Conservation (phyloP, 345 rosid genomes). For the Linum usitatissimum region DNA sequence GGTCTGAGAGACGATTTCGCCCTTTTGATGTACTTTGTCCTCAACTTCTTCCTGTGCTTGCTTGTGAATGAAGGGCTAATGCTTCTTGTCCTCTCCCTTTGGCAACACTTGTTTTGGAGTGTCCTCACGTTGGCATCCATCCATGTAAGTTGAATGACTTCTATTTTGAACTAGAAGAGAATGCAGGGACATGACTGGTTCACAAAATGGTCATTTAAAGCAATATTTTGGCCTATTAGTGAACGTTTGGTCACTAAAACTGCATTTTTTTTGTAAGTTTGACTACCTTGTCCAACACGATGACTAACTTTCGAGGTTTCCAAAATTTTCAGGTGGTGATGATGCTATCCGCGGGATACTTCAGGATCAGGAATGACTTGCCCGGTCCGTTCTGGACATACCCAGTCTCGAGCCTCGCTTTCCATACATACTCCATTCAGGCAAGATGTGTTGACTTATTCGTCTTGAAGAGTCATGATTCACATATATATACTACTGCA, state of each 20-base stretch:
- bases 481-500: too few species aligned
- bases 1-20: constrained; percentile 83
- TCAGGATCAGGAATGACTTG: constrained; percentile 70
- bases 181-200: too few species aligned
- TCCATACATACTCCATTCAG: constrained; percentile 81
- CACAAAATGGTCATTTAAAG: too few species aligned
- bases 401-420: constrained; percentile 79
- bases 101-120: constrained; percentile 74
- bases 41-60: constrained; percentile 87
- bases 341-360: constrained; percentile 97
- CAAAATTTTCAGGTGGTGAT: constrained; percentile 58
- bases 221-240: too few species aligned
- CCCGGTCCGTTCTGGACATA: constrained; percentile 80
- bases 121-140: constrained; percentile 44
- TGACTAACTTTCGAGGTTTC: constrained; percentile 18
- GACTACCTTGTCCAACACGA: constrained; percentile 63
- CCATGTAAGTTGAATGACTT: constrained; percentile 44
- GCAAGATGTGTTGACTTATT: too few species aligned
- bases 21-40: constrained; percentile 94
- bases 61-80: constrained; percentile 84
- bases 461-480: too few species aligned
- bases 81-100: constrained; percentile 52
- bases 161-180: neutral
- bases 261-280: constrained; percentile 17
- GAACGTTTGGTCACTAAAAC: too few species aligned